Conservation (phyloP, 768 basidiomycete genomes). For the Pisolithus orientalis region DNA sequence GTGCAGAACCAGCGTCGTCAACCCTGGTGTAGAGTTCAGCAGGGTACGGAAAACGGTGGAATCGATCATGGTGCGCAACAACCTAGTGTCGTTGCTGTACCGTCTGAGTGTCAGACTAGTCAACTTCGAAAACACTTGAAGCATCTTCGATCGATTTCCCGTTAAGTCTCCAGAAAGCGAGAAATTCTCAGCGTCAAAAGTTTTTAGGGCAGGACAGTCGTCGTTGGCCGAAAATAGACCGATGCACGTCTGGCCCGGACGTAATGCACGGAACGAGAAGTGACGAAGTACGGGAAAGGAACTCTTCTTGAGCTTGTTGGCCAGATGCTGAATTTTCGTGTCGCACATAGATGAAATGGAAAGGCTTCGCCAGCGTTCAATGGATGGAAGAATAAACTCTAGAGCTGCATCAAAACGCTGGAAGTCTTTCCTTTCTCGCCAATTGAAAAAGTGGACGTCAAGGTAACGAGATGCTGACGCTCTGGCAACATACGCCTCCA, state of each 20-base stretch:
- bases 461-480: conserved; percentile 19
- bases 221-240: conserved; percentile 19
- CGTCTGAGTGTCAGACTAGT: conserved; percentile 23
- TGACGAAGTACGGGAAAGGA: conserved; percentile 19
- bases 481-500: conserved; percentile 21
- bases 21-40: conserved; percentile 15
- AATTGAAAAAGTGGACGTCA: conserved; percentile 22
- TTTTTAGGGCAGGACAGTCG: conserved; percentile 13
- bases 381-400: conserved; percentile 20
- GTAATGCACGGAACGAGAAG: conserved; percentile 24
- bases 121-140: conserved; percentile 14
- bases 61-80: conserved; percentile 24
- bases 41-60: conserved; percentile 20
- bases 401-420: conserved; percentile 23
- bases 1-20: conserved; percentile 21
- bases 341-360: conserved; percentile 22
- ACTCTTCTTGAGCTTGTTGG: conserved; percentile 17
- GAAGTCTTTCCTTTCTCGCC: conserved; percentile 27
- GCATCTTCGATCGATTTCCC: conserved; percentile 9
- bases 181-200: conserved; percentile 25
- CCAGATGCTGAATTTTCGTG: conserved; percentile 24
- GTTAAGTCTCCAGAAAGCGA: conserved; percentile 14
- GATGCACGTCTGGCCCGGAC: conserved; percentile 24
- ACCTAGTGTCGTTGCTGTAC: conserved; percentile 21
- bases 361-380: conserved; percentile 23